Evolutionary conservation across 257 asterid genomes (phyloP), one percentile per base, ranked within the genome.

Genomic region (Solanum tacnaense): DNA sequence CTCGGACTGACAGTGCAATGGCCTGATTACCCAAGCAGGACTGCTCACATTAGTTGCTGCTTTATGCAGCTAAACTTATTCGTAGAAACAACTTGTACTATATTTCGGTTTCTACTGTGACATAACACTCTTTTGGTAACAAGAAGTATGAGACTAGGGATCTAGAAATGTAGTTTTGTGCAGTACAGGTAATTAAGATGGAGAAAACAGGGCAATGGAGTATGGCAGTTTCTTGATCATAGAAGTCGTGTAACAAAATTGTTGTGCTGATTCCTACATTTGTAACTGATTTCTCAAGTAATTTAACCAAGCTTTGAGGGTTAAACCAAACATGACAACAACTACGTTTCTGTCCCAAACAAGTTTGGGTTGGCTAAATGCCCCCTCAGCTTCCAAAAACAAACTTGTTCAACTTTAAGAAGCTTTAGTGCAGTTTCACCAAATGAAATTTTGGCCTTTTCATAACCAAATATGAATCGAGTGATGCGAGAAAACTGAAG

Each of bases 151-250:
- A 81, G 41, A 46, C 68, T 46, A 46, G 49, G 86, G 79, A 82
- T 81, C 46, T 86, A 86, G 87, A 84, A 27, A 79, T 86, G 71
- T 81, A 36, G 36, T 70, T 18, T 65, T 76, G 86, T 52, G 86
- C 27, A 78, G 89, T 86, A 89, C 78, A 89, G 89, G 62, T 85
- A 41, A 89, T 76, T 86, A 13, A 84, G 85, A 71, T 60, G 82
- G 82, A 83, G 78, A 84, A 84, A 84, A 71, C 35, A 71, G 72
- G 84, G 32, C 38, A 29, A 46, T 81, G 68, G 65, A 9, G 58
- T 75, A 75, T 36, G 58, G 9, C 58, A 38, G 41, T 81, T 49
- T 44, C 39, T 20, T 81, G 85, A 81, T 81, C 68, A 27, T 46
- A 81, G 68, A 81, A 46, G 85, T 44, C 15, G 39, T 46, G 68